Evolutionary conservation across 129 eudicot species (phyloP), one percentile per base, ranked within the genome.

Genomic region (sunflower (Helianthus annuus)): DNA sequence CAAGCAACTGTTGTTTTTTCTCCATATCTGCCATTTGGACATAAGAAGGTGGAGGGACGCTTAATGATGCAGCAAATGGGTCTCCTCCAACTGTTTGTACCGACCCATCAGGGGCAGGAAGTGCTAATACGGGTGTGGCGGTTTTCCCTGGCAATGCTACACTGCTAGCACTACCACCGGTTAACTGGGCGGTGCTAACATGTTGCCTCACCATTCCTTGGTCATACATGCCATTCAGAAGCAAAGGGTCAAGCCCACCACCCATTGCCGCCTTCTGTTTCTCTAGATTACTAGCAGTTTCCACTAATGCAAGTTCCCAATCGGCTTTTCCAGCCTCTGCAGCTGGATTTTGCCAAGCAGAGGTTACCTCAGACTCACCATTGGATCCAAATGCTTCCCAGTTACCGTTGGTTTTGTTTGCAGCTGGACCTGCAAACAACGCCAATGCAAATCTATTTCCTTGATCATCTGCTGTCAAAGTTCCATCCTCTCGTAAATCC

Each of bases 281-380:
- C 0, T 95, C 78, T 7, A 91, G 57, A 66, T 88, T 74, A 54
- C 97, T 86, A 0, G 94, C 89, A 2, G 89, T 78, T 39, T 91
- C 97, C 58, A 88, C 97, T 84, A 91, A 75, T 4, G 96, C 97
- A 36, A 91, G 68, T 72, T 91, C 97, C 97, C 97, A 91, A 69
- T 91, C 97, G 0, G 97, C 97, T 65, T 91, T 89, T 22, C 96
- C 96, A 14, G 75, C 61, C 32, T 91, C 96, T 0, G 90, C 97
- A 16, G 97, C 97, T 10, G 96, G 97, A 74, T 76, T 88, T 79
- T 91, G 90, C 97, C 97, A 91, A 7, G 97, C 97, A 3, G 97
- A 88, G 4, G 90, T 86, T 34, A 91, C 92, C 52, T 84, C 92
- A 2, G 84, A 58, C 46, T 79, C 85, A 4, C 93, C 88, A 27